phyloP scores from a whole-genome alignment of 495 filamentous ascomycete genomes.

The Alectoria sarmentosa region DNA sequence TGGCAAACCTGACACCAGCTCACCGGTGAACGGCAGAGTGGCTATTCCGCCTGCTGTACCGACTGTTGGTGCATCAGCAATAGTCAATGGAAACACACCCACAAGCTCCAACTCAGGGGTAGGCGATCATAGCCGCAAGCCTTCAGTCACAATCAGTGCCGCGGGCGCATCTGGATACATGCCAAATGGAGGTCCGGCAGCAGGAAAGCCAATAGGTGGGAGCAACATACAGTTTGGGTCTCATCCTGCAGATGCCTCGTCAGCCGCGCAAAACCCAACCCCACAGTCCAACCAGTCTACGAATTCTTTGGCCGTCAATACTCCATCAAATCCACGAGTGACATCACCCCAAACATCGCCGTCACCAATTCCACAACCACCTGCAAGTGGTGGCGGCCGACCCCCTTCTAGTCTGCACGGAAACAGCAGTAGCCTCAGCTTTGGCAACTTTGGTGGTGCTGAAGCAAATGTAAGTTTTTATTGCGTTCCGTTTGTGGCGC shows the following conservation, averaged over 20 bases:
- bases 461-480: conserved; percentile 57
- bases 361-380: conserved; percentile 74
- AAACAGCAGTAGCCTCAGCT: conserved; percentile 58
- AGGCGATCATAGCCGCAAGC: conserved; percentile 70
- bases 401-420: conserved; percentile 65
- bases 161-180: conserved; percentile 65
- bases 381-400: conserved; percentile 75
- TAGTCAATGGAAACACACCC: conserved; percentile 58
- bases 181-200: conserved; percentile 64
- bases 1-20: conserved; percentile 71
- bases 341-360: conserved; percentile 72
- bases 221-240: conserved; percentile 74
- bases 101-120: conserved; percentile 46
- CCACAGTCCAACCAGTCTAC: conserved; percentile 44
- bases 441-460: conserved; percentile 76
- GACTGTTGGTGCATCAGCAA: conserved; percentile 40
- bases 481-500: conserved; percentile 9
- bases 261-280: conserved; percentile 55
- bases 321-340: conserved; percentile 55
- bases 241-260: conserved; percentile 55
- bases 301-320: conserved; percentile 59
- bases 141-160: conserved; percentile 80
- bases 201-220: conserved; percentile 49
- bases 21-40: conserved; percentile 78
- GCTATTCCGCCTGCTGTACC: conserved; percentile 66